Conservation (phyloP, 2,329 filamentous ascomycete genomes). For the Basipetospora chlamydospora region DNA sequence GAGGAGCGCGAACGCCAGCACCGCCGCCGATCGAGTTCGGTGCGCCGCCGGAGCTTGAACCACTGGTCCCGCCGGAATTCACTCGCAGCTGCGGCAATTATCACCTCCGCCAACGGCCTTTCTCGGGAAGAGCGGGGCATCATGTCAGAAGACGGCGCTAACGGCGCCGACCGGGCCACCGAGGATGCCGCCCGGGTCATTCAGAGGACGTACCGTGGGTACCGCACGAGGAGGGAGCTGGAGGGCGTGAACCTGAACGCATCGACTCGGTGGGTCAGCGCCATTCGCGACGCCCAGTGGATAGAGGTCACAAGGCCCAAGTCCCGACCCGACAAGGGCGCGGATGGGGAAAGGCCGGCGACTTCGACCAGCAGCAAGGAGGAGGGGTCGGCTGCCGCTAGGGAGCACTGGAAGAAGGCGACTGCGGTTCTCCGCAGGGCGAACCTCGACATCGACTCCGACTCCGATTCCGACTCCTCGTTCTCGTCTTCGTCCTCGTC, state of each 20-base stretch:
- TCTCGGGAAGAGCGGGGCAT: neutral
- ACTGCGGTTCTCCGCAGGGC: conserved; percentile 57
- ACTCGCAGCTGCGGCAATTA: neutral
- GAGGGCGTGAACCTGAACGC: conserved; percentile 54
- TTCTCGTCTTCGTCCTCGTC: conserved; percentile 13
- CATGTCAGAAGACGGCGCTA: neutral
- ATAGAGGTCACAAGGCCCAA: conserved; percentile 32
- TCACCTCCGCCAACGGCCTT: neutral
- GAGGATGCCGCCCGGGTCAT: conserved; percentile 40
- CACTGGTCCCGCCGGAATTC: neutral
- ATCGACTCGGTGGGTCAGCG: conserved; percentile 57
- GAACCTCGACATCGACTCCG: conserved; percentile 45
- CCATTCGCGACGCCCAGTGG: conserved; percentile 42
- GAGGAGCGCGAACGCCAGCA: conserved; percentile 28
- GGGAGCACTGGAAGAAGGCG: conserved; percentile 61
- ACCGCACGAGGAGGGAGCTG: conserved; percentile 57
- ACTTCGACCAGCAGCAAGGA: conserved; percentile 7
- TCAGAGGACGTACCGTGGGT: conserved; percentile 64
- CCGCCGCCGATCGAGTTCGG: conserved; percentile 1
- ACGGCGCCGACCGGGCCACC: neutral
- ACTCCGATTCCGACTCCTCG: conserved; percentile 25
- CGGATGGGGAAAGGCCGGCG: conserved; percentile 6
- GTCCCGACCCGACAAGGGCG: conserved; percentile 13
- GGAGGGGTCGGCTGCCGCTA: conserved; percentile 26
- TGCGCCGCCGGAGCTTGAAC: neutral